A percentile compares a stretch with the other conserved stretches of the same genome.
Conservation (phyloP, 2,329 filamentous ascomycete genomes). For the Ophiocordyceps robertsii region DNA sequence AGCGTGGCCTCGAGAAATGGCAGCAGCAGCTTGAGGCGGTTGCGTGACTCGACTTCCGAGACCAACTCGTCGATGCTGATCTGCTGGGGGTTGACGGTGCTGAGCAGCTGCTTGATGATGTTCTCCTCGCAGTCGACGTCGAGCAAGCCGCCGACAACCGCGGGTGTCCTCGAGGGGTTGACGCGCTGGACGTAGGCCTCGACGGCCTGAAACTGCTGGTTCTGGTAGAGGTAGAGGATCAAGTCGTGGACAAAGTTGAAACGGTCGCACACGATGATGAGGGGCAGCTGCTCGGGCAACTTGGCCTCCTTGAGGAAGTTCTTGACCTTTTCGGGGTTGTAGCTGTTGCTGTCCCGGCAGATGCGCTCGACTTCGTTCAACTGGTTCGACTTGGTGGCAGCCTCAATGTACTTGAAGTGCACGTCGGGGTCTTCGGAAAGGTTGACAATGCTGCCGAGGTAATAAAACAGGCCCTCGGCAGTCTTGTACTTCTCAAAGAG, state of each 20-base stretch:
- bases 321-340: constrained; percentile 92
- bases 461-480: constrained; percentile 93
- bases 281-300: constrained; percentile 79
- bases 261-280: constrained; percentile 98
- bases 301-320: constrained; percentile 98
- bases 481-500: constrained; percentile 97
- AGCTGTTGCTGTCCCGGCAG: constrained; percentile 82
- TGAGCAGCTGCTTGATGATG: constrained; percentile 86
- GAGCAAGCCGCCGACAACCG: constrained; percentile 82
- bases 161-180: constrained; percentile 80
- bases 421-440: constrained; percentile 90
- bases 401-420: constrained; percentile 98
- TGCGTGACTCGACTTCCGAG: constrained; percentile 85
- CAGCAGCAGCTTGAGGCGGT: constrained; percentile 85
- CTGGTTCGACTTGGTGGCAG: constrained; percentile 85
- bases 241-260: constrained; percentile 98
- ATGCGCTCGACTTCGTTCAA: constrained; percentile 94
- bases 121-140: constrained; percentile 95
- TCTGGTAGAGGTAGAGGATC: constrained; percentile 94
- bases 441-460: constrained; percentile 95
- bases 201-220: constrained; percentile 98
- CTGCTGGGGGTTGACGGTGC: constrained; percentile 68
- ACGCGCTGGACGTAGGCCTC: constrained; percentile 96
- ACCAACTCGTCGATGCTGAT: constrained; percentile 95
- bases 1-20: constrained; percentile 93